Evolutionary conservation across 257 asterid genomes (phyloP), one percentile per base, ranked within the genome.

Genomic region (Lithospermum erythrorhizon): DNA sequence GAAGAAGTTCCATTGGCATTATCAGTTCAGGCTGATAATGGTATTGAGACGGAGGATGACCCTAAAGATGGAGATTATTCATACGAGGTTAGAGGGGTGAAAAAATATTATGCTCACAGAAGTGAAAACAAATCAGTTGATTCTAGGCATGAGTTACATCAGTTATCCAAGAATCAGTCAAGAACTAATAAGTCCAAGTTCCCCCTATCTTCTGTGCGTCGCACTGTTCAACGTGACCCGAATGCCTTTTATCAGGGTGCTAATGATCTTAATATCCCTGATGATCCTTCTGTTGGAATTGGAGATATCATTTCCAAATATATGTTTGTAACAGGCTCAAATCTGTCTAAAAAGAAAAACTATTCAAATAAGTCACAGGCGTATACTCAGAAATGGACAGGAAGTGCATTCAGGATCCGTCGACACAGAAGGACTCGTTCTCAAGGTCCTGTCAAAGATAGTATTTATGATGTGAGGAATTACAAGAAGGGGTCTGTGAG

Each of bases 381-480:
- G 58, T 84, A 79, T 13, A 65, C 68, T 63, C 77, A 80, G 47
- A 30, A 73, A 24, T 74, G 73, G 58, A 53, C 71, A 41, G 82
- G 70, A 60, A 73, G 70, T 21, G 29, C 83, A 2, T 68, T 74
- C 21, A 73, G 76, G 75, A 74, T 70, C 21, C 77, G 77, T 63
- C 71, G 53, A 9, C 58, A 78, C 69, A 81, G 60, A 20, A 66
- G 66, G 57, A 74, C 63, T 65, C 71, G 54, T 51, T 55, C 75
- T 6, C 65, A 57, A 57, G 73, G 69, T 61, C 49, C 82, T 20
- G 79, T 71, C 59, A 77, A 78, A 79, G 97, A 93, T 63, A 88
- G 94, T 70, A 82, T 88, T 19, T 91, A 88, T 53, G 95, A 93
- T 56, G 86, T 84, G 68, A 81, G 90, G 67, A 80, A 89, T 64